Percentiles rank a stretch among this genome's conserved stretches.
Conservation (phyloP, 2,329 filamentous ascomycete genomes). For the Fusarium redolens region DNA sequence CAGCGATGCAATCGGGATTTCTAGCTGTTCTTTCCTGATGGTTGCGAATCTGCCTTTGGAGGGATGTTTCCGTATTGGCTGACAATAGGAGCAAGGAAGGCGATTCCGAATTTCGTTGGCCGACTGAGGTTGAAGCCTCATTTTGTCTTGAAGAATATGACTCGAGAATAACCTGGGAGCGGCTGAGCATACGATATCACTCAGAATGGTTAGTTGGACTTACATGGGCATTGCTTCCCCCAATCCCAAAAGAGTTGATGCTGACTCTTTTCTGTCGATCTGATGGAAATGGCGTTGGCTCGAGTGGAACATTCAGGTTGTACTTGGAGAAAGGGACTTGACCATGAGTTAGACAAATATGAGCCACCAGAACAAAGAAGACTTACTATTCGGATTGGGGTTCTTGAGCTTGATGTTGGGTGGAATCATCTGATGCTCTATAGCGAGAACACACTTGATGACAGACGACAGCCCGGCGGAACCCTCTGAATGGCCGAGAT, state of each 20-base stretch:
- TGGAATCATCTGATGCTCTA: slow-evolving; percentile 39
- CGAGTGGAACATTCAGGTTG: slow-evolving; percentile 19
- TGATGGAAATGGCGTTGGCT: slow-evolving; percentile 20
- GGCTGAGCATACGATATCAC: neutral
- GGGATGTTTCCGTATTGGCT: slow-evolving; percentile 19
- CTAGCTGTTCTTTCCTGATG: slow-evolving; percentile 37
- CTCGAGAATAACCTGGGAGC: slow-evolving; percentile 31
- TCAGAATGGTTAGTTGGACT: neutral
- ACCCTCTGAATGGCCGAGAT: slow-evolving; percentile 50
- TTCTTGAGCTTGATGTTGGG: slow-evolving; percentile 41
- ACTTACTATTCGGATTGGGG: slow-evolving; percentile 40
- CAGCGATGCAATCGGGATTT: slow-evolving; percentile 10
- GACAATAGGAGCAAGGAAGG: slow-evolving; percentile 31
- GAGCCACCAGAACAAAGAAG: rapidly evolving
- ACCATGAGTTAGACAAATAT: rapidly evolving
- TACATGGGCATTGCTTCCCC: slow-evolving; percentile 43
- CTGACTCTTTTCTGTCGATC: slow-evolving; percentile 17
- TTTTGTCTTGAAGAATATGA: neutral
- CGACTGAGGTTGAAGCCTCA: neutral
- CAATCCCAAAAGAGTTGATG: slow-evolving; percentile 48
- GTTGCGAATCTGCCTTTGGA: slow-evolving; percentile 11
- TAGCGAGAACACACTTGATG: slow-evolving; percentile 41
- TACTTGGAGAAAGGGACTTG: slow-evolving; percentile 1
- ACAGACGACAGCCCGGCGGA: slow-evolving; percentile 40
- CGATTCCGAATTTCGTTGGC: neutral